phyloP scores from a whole-genome alignment of 2,329 filamentous ascomycete species.

The Diaporthe batatas region DNA sequence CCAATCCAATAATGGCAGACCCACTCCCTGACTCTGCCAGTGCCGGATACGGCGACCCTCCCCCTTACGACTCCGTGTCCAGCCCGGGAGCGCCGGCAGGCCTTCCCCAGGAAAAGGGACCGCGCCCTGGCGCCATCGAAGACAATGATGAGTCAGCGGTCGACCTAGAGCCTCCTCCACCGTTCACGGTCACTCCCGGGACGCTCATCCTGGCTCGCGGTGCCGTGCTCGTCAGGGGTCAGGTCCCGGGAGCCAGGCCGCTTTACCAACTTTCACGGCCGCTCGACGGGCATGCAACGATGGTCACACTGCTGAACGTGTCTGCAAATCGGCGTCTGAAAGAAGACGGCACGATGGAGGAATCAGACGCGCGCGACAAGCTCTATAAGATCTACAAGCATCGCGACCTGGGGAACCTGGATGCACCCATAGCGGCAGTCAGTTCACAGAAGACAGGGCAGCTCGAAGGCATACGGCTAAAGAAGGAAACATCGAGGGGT shows the following conservation, averaged over 20 bases:
- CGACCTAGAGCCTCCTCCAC: conserved; percentile 19
- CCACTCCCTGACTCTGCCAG: conserved; percentile 2
- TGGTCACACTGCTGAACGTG: conserved; percentile 10
- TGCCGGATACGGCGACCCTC: neutral
- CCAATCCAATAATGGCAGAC: conserved; percentile 13
- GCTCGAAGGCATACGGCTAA: conserved; percentile 15
- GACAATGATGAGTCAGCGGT: conserved; percentile 1
- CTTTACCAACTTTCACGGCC: conserved; percentile 32
- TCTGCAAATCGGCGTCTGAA: neutral
- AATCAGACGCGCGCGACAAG: neutral
- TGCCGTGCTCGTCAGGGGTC: neutral
- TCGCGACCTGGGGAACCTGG: neutral
- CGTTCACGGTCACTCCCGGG: conserved; percentile 36
- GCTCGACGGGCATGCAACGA: conserved; percentile 15
- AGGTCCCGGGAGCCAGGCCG: conserved; percentile 5
- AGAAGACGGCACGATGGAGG: conserved; percentile 9
- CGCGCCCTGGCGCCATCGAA: neutral
- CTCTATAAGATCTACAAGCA: conserved; percentile 29
- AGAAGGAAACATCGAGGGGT: neutral
- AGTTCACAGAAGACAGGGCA: conserved; percentile 14
- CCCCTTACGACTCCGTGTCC: conserved; percentile 11
- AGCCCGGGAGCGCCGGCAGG: neutral
- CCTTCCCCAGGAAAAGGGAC: neutral
- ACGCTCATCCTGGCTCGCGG: conserved; percentile 22
- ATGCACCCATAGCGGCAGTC: neutral